phyloP scores from a whole-genome alignment of 2,329 filamentous ascomycete genomes.

The Penicillium glabrum region DNA sequence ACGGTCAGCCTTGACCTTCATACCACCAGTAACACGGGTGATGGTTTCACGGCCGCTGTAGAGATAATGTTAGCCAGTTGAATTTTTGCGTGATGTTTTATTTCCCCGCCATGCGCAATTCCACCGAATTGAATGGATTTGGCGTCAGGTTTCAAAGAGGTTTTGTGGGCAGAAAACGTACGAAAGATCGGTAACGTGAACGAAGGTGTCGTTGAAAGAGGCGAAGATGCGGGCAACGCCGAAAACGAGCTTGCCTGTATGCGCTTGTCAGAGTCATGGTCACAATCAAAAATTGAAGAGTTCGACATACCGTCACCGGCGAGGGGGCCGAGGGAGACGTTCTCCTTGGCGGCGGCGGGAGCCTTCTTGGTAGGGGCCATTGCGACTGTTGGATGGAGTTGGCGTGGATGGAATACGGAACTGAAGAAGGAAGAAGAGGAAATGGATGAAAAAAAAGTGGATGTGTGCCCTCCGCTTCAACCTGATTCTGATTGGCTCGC shows the following conservation, averaged over 20 bases:
- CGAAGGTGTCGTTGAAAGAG: conserved; percentile 90
- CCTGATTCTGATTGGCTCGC: conserved; percentile 30
- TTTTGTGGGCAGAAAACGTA: conserved; percentile 46
- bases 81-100: not conserved
- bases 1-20: conserved; percentile 99
- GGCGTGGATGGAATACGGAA: conserved; percentile 44
- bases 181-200: conserved; percentile 99
- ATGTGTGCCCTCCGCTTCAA: conserved; percentile 40
- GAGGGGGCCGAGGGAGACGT: conserved; percentile 96
- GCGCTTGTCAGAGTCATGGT: conserved; percentile 15
- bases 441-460: conserved; percentile 27
- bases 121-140: not conserved
- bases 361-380: conserved; percentile 86
- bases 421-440: conserved; percentile 28
- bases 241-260: conserved; percentile 88
- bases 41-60: conserved; percentile 98
- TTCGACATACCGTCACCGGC: conserved; percentile 81
- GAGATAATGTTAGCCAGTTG: not conserved
- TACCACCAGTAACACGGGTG: conserved; percentile 98
- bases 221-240: conserved; percentile 98
- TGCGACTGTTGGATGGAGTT: conserved; percentile 52
- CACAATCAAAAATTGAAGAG: not conserved
- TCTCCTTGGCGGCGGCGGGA: conserved; percentile 84
- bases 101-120: conserved; percentile 3
- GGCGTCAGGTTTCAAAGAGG: not conserved